Base-by-base conservation (phyloP, 164 flowering plant species). In the Magnolia sinica region DNA sequence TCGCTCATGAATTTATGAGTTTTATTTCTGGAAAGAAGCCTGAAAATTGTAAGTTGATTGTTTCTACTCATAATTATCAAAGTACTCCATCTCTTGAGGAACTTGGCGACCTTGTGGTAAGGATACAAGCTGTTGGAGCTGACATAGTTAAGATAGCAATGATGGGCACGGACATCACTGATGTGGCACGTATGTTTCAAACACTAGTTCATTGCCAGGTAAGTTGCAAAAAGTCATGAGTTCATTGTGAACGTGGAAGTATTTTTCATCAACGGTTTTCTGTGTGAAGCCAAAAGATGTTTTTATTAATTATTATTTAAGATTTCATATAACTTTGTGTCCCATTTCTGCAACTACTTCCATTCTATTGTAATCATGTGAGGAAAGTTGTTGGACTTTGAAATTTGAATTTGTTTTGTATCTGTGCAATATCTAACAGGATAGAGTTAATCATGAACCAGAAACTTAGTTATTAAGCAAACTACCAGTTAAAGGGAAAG, bases 71-170 rank as follows among this genome's bases (percentile, higher is more conserved):
- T 80, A 93, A 96, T 79, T 92, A 92, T 83, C 82, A 91, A 68
- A 71, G 64, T 45, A 96, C 99, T 78, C 99, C 99, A 63, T 88
- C 97, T 50, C 81, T 83, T 77, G 98, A 96, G 82, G 98, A 92
- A 24, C 88, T 94, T 77, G 90, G 92, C 18, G 83, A 86, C 79
- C 95, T 94, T 81, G 97, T 89, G 69, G 92, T 91, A 63, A 85
- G 76, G 59, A 92, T 94, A 78, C 99, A 92, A 86, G 87, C 91
- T 50, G 82, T 91, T 80, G 98, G 99, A 77, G 99, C 99, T 78
- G 99, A 96, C 83, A 90, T 94, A 71, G 98, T 96, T 71, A 96
- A 96, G 85, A 86, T 96, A 78, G 98, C 98, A 18, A 94, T 98
- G 23, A 88, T 91, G 79, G 98, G 98, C 50, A 55, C 81, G 75